Evolutionary conservation across 2,329 filamentous ascomycete species (phyloP), one percentile per base, ranked within the genome.

Genomic region (Ilyonectria mors-panacis): DNA sequence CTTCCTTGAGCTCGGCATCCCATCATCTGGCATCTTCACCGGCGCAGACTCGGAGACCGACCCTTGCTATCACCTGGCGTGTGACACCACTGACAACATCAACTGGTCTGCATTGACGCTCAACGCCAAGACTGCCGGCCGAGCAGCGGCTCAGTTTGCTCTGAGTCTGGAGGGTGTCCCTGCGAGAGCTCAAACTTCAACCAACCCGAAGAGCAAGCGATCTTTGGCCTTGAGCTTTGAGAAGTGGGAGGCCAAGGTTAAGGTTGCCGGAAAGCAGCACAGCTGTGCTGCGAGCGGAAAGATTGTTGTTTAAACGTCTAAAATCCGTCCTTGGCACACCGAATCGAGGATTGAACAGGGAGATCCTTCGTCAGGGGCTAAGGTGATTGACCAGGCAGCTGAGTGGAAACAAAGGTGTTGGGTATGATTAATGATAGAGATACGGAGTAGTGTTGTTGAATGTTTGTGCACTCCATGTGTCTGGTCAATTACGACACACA

Each of bases 71-170:
- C 79, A 85, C 70, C 65, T 79, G 42, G 76, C 78, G 26, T 83
- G 82, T 69, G 84, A 85, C 56, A 78, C 72, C 42, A 74, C 82
- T 26, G 61, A 75, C 44, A 83, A 85, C 73, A 79, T 85, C 64
- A 78, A 84, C 75, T 79, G 80, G 77, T 78, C 80, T 2, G 82
- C 81, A 4, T n/a, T 82, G 19, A 80, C 77, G 0, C 70, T 78
- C 57, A 84, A 81, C 68, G 68, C 81, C 54, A 81, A 80, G 74
- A 78, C 81, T 3, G 89, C 89, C 55, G 88, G 86, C 2, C 79
- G 84, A 65, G 83, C 83, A 2, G 83, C 86, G 30, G 87, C 87
- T 15, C 70, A 77, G 33, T 77, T 83, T 21, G 81, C 81, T 6
- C 71, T 80, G 19, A 80, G 77, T 55, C 69, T 82, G 4, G 74